Evolutionary conservation across 331 rosid species (phyloP).

Genomic region (Phaseolus coccineus): DNA sequence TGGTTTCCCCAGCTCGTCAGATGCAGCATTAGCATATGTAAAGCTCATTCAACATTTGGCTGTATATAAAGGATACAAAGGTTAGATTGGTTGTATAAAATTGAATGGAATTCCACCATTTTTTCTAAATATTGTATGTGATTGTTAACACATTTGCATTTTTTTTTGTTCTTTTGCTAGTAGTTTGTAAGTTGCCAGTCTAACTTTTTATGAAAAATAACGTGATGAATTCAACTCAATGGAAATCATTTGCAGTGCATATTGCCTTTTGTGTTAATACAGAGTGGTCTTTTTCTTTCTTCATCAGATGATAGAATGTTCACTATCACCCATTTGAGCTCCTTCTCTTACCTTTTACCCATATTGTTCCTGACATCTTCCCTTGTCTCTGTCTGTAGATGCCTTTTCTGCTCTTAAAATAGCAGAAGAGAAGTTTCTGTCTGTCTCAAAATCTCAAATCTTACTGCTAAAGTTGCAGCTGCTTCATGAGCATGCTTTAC

Average conservation of each 20-base stretch:
- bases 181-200: conserved; percentile 14
- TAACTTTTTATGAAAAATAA: conserved; percentile 30
- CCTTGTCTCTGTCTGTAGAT: conserved; percentile 57
- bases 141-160: conserved; percentile 16
- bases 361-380: conserved; percentile 17
- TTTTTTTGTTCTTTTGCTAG: background rate
- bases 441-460: conserved; percentile 85
- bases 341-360: conserved; percentile 32
- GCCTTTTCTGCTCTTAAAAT: conserved; percentile 86
- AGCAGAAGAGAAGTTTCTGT: conserved; percentile 87
- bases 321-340: conserved; percentile 4
- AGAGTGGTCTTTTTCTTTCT: conserved; percentile 21
- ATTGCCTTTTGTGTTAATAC: conserved; percentile 35
- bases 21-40: conserved; percentile 85
- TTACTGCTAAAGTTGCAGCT: conserved; percentile 82
- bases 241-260: conserved; percentile 12
- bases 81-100: conserved; percentile 62
- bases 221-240: conserved; percentile 1
- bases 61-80: conserved; percentile 88
- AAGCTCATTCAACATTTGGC: conserved; percentile 96
- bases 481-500: conserved; percentile 89
- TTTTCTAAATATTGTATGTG: conserved; percentile 1
- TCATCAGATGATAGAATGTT: conserved; percentile 11
- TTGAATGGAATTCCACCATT: conserved; percentile 5
- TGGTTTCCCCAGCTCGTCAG: conserved; percentile 72